These are phyloP conservation scores for Thermothielavioides terrestris DNA, from an alignment of 495 filamentous ascomycete genomes.

Conservation along the genomic window DNA sequence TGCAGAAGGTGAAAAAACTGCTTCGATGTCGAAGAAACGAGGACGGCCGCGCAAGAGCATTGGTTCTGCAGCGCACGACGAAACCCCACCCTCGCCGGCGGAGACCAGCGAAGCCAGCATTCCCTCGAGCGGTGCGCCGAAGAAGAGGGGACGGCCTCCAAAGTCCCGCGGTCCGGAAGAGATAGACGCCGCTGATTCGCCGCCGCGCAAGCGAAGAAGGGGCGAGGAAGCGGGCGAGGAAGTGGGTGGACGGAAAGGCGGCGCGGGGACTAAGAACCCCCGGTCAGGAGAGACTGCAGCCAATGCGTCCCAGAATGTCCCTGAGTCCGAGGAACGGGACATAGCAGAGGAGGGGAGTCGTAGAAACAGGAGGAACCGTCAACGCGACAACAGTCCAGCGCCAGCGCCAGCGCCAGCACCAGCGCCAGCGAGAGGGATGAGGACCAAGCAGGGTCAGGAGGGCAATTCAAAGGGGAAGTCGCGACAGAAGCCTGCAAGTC, in stretches of 20 bases:
- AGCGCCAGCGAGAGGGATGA: no score
- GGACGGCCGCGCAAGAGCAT: constrained; percentile 13
- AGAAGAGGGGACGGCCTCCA: constrained; percentile 17
- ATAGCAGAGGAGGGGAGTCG: constrained; percentile 1
- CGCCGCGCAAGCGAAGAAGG: constrained; percentile 15
- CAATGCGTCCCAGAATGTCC: neutral
- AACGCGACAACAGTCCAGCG: constrained; percentile 1
- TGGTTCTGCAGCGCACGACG: neutral
- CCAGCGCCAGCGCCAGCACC: neutral
- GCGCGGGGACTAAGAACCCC: neutral
- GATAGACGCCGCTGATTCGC: neutral
- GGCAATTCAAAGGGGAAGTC: neutral
- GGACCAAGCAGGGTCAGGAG: neutral
- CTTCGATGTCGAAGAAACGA: constrained; percentile 11
- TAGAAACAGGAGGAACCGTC: constrained; percentile 6
- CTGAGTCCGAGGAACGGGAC: neutral
- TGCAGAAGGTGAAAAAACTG: no score
- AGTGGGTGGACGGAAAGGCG: neutral
- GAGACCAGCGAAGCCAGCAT: neutral
- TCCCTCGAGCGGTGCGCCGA: neutral
- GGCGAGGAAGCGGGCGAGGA: neutral
- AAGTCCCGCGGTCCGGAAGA: constrained; percentile 5
- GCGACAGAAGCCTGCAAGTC: neutral
- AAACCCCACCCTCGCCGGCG: neutral
- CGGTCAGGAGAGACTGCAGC: neutral